Conservation (phyloP, 108 stramenopile species). For the Cyclostephanos invisitatus region DNA sequence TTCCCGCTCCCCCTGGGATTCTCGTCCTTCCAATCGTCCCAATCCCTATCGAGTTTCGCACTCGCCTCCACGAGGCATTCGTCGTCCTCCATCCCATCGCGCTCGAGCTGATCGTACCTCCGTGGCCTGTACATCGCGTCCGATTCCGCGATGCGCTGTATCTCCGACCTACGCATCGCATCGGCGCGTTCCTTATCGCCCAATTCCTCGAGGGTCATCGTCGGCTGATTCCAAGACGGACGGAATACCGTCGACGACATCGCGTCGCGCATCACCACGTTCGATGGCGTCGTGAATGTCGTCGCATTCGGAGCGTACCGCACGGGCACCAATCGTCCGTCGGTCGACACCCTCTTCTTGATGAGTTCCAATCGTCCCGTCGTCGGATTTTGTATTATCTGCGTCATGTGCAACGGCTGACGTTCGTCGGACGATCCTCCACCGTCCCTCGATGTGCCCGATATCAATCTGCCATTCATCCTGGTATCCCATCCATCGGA, state of each 20-base stretch:
- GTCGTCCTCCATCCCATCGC: slow-evolving; percentile 93
- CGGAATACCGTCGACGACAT: slow-evolving; percentile 88
- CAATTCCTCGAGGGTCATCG: slow-evolving; percentile 93
- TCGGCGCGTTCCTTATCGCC: slow-evolving; percentile 85
- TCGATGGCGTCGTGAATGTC: background rate
- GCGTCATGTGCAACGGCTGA: slow-evolving; percentile 66
- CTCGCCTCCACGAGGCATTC: slow-evolving; percentile 80
- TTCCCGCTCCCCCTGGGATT: slow-evolving; percentile 96
- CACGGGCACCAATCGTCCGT: slow-evolving; percentile 33
- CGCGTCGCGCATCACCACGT: slow-evolving; percentile 62
- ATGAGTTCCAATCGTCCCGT: slow-evolving; percentile 67
- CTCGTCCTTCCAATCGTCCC: slow-evolving; percentile 97
- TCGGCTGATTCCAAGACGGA: slow-evolving; percentile 93
- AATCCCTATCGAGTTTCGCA: slow-evolving; percentile 86
- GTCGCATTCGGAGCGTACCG: background rate
- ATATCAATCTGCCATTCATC: background rate
- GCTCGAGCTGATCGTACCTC: slow-evolving; percentile 86
- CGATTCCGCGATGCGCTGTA: slow-evolving; percentile 73
- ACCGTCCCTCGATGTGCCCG: background rate
- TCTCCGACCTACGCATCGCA: slow-evolving; percentile 74
- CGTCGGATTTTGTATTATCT: slow-evolving; percentile 73
- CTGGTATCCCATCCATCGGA: background rate
- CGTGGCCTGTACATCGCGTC: slow-evolving; percentile 51
- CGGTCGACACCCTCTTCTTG: slow-evolving; percentile 74
- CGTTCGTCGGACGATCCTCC: background rate